Evolutionary conservation across 305 asterid species (phyloP), one percentile per base, ranked within the genome.

Genomic region (Fraxinus velutina): DNA sequence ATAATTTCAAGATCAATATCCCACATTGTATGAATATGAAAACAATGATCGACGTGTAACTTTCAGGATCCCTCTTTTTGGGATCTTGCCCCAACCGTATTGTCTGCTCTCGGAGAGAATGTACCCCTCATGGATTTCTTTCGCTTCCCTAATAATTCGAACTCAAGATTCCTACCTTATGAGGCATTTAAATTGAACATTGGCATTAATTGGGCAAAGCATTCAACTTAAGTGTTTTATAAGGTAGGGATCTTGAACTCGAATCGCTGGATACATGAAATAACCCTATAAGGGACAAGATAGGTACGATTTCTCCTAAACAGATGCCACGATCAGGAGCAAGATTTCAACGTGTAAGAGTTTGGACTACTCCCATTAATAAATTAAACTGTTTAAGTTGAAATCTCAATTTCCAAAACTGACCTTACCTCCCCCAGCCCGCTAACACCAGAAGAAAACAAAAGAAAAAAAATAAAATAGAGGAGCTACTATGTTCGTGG

Each of bases 401-500:
- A 60, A 60, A 60, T 60, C 4, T 7, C 30, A 19, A 22, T 6
- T 19, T 60, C 30, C 64, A 52, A 52, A 17, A 57, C 22, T 19
- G 29, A 3, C 57, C 6, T 52, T 5, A 4, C 6, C 22, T n/a
- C 57, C 7, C 62, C 8, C 66, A 17, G 3, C 27, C 66, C 8
- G 12, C 3, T 19, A 19, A 57, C 9, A 7, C 57, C 57, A 3
- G 34, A 27, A 66, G 32, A 66, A 66, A 8, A 64, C 1, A 64
- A 22, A 10, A 12, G 2, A 2, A 7, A 19, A 19, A 5, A 19
- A 6, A 37, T 0, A 64, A 64, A 9, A 24, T 2, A 21, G 10
- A 22, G 73, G 33, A 24, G 34, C 42, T 76, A 24, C 82, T 50
- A 62, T 55, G 68, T 72, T 0, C 75, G 73, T 79, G 76, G 64